Evolutionary conservation across 1,284 basidiomycete species (phyloP).

Genomic region (Irpex sp.): DNA sequence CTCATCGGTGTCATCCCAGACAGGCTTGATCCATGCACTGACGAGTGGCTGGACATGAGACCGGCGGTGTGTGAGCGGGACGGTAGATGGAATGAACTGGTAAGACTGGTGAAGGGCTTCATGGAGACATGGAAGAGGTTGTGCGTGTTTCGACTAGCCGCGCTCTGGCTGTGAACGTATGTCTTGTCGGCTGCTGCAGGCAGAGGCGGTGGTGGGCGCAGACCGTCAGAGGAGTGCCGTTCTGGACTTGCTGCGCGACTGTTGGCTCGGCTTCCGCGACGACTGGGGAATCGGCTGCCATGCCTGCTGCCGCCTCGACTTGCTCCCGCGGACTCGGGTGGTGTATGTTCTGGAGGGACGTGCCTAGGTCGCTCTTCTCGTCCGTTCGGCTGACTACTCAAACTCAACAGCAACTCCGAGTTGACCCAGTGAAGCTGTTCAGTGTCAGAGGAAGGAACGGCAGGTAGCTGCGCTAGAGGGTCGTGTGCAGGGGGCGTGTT

Average conservation of each 20-base stretch:
- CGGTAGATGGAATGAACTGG: slow-evolving; percentile 29
- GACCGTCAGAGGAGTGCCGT: slow-evolving; percentile 20
- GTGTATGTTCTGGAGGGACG: slow-evolving; percentile 13
- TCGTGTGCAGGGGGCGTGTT: slow-evolving; percentile 12
- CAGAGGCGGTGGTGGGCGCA: not conserved
- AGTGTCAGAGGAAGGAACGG: slow-evolving; percentile 21
- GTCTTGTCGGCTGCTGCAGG: slow-evolving; percentile 28
- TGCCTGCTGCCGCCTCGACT: slow-evolving; percentile 23
- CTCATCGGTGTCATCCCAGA: slow-evolving; percentile 7
- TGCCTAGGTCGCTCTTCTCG: slow-evolving; percentile 21
- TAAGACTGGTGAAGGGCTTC: slow-evolving; percentile 53
- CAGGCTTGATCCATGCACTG: slow-evolving; percentile 11
- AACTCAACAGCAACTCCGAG: slow-evolving; percentile 73
- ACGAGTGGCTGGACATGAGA: slow-evolving; percentile 18
- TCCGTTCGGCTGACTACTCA: slow-evolving; percentile 36
- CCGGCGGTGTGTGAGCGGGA: slow-evolving; percentile 36
- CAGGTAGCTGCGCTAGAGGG: slow-evolving; percentile 25
- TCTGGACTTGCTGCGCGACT: slow-evolving; percentile 50
- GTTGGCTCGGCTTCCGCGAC: slow-evolving; percentile 29
- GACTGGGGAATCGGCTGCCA: slow-evolving; percentile 31
- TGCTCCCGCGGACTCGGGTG: slow-evolving; percentile 19
- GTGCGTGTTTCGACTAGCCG: slow-evolving; percentile 49
- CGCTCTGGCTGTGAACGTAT: slow-evolving; percentile 45
- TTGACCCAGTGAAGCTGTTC: slow-evolving; percentile 74
- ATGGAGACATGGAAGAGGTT: slow-evolving; percentile 56